phyloP scores from a whole-genome alignment of 495 filamentous ascomycete genomes.

The Clohesyomyces aquaticus region DNA sequence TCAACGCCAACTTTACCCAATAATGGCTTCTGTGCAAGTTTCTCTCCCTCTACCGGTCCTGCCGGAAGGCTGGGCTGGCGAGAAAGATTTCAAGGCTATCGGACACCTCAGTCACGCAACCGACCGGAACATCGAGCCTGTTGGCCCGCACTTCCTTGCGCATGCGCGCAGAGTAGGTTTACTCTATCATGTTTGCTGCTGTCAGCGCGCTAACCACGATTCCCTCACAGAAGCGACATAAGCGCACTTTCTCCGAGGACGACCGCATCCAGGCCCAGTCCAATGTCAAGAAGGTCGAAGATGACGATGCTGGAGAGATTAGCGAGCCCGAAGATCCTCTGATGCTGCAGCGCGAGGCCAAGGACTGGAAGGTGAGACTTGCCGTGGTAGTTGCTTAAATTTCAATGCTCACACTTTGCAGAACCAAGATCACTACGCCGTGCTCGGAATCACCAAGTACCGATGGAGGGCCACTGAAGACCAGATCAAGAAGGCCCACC shows the following conservation, averaged over 20 bases:
- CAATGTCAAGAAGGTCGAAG: constrained; percentile 92
- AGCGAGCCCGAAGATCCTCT: constrained; percentile 89
- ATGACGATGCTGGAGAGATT: constrained; percentile 85
- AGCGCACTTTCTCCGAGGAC: constrained; percentile 98
- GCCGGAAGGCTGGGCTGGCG: constrained; percentile 79
- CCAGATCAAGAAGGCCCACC: constrained; percentile 97
- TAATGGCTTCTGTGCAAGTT: constrained; percentile 83
- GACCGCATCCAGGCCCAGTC: constrained; percentile 94
- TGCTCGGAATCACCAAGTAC: constrained; percentile 90
- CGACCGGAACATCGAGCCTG: constrained; percentile 87
- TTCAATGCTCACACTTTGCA: constrained; percentile 44
- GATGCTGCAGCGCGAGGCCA: constrained; percentile 89
- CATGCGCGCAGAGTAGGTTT: constrained; percentile 82
- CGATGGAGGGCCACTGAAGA: constrained; percentile 90
- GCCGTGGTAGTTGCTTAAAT: not conserved
- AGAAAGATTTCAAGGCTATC: constrained; percentile 88
- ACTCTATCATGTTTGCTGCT: constrained; percentile 29
- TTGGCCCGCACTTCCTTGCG: constrained; percentile 96
- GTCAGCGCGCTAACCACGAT: constrained; percentile 21
- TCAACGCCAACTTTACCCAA: constrained; percentile 46
- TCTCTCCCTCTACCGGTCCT: constrained; percentile 82
- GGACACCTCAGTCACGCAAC: constrained; percentile 69
- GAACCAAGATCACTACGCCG: constrained; percentile 97
- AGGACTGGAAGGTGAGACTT: constrained; percentile 91
- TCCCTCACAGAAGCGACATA: constrained; percentile 72